phyloP scores from a whole-genome alignment of 441 rosid genomes.

The Arabidopsis hybrid region DNA sequence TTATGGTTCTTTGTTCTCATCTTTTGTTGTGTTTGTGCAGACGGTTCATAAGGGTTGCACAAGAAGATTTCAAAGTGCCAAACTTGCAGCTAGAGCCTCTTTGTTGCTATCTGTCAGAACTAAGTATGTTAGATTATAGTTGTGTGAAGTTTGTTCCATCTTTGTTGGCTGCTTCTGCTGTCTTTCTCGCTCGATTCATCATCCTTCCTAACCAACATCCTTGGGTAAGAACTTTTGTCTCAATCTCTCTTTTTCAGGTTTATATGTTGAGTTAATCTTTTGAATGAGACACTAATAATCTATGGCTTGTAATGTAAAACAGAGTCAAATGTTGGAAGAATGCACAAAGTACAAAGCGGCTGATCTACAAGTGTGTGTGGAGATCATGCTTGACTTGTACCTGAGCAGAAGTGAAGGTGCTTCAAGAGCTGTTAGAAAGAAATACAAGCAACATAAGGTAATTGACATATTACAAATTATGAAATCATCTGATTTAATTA shows the following conservation, averaged over 20 bases:
- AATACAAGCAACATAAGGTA: slow-evolving; percentile 49
- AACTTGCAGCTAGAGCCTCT: slow-evolving; percentile 68
- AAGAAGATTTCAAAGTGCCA: slow-evolving; percentile 60
- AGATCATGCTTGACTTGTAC: slow-evolving; percentile 64
- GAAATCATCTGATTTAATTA: neutral
- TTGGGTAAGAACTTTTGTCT: slow-evolving; percentile 58
- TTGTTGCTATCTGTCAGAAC: slow-evolving; percentile 68
- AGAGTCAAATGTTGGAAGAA: slow-evolving; percentile 55
- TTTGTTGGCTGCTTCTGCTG: slow-evolving; percentile 66
- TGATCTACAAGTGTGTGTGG: slow-evolving; percentile 61
- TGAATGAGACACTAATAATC: neutral
- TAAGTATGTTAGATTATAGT: slow-evolving; percentile 69
- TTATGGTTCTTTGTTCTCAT: neutral
- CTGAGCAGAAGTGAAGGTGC: slow-evolving; percentile 64
- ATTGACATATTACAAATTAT: neutral
- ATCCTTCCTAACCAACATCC: slow-evolving; percentile 59
- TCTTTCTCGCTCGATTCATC: slow-evolving; percentile 73
- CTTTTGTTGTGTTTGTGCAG: slow-evolving; percentile 44
- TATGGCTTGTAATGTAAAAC: slow-evolving; percentile 21
- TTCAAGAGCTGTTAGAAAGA: slow-evolving; percentile 69
- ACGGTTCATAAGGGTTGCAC: slow-evolving; percentile 61
- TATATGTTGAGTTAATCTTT: neutral
- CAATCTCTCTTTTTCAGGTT: neutral
- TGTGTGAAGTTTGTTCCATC: slow-evolving; percentile 69
- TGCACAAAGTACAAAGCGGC: slow-evolving; percentile 59